Base-by-base conservation (phyloP, 1,139 yeast genomes). In the Yamadazyma taylorii region DNA sequence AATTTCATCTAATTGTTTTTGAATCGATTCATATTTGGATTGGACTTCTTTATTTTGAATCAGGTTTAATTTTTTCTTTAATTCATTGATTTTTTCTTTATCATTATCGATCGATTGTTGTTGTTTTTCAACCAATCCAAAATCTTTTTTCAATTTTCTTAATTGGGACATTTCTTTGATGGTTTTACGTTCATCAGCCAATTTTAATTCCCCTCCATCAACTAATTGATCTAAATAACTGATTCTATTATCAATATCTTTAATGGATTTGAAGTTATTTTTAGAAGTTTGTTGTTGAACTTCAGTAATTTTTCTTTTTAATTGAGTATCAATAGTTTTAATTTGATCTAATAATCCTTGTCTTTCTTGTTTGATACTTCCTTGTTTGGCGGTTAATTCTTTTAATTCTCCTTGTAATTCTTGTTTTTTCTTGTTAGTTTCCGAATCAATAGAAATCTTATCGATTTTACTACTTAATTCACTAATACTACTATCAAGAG, bases 141-240 rank as follows among this genome's bases (percentile, higher is more conserved):
- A 85, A 62, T 84, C 94, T 65, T 85, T 85, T 59, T 82, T 80
- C 57, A 85, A 70, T 67, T 87, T 88, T 65, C 94, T 83, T 61
- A 92, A 77, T 37, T 82, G 67, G 39, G 89, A 78, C 74, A 89
- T 86, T 66, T 92, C 97, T 67, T 85, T 85, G 52, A 94, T 80
- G 51, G 73, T 69, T 60, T 82, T 78, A 71, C 89, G 85, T 74
- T 94, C 99, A 47, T 92, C 96, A 38, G 90, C 97, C 57, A 94
- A 79, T 56, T 88, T 80, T 61, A 94, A 73, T 37, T 75, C 69
- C 43, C 98, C 98, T 37, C 86, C 68, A 44, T 86, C 89, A 47
- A 92, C 83, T 50, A 77, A 73, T 34, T 73, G 74, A 60, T 92
- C 97, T 55, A 89, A 78, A 57, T 74, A 70, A 48, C 66, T 63